Evolutionary conservation across 2,329 filamentous ascomycete genomes (phyloP).

Genomic region (Calonectria pseudoreteaudii): DNA sequence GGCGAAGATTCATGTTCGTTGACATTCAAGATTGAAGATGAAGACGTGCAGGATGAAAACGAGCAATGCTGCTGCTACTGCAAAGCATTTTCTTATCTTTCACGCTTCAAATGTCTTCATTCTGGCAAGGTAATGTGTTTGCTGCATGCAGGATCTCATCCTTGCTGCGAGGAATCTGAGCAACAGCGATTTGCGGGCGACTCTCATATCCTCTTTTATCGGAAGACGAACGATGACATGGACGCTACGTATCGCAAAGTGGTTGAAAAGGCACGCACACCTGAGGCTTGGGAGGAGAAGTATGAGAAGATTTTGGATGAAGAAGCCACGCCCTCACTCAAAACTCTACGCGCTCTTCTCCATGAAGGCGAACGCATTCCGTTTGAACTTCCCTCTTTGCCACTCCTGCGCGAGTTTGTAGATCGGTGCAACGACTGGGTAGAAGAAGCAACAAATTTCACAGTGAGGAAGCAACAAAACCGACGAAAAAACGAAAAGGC

Average conservation of each 20-base stretch:
- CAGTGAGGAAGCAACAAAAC: conserved; percentile 96
- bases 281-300: conserved; percentile 91
- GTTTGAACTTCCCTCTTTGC: conserved; percentile 85
- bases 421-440: conserved; percentile 98
- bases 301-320: conserved; percentile 87
- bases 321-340: conserved; percentile 85
- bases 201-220: conserved; percentile 81
- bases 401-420: conserved; percentile 88
- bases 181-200: conserved; percentile 75
- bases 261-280: conserved; percentile 85
- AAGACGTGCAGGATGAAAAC: conserved; percentile 88
- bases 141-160: conserved; percentile 80
- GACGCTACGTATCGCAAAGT: conserved; percentile 77
- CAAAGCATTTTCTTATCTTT: conserved; percentile 92
- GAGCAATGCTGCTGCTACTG: conserved; percentile 94
- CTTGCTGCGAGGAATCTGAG: conserved; percentile 81
- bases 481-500: conserved; percentile 93
- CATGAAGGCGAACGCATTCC: conserved; percentile 97
- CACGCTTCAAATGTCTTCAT: conserved; percentile 86
- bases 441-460: conserved; percentile 96
- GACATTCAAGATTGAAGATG: conserved; percentile 73
- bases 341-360: conserved; percentile 84
- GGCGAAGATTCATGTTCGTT: conserved; percentile 68
- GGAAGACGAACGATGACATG: conserved; percentile 80
- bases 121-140: conserved; percentile 87